These are phyloP conservation scores for Colletotrichum plurivorum DNA, from an alignment of 2,329 filamentous ascomycete species.

Conservation along the genomic window DNA sequence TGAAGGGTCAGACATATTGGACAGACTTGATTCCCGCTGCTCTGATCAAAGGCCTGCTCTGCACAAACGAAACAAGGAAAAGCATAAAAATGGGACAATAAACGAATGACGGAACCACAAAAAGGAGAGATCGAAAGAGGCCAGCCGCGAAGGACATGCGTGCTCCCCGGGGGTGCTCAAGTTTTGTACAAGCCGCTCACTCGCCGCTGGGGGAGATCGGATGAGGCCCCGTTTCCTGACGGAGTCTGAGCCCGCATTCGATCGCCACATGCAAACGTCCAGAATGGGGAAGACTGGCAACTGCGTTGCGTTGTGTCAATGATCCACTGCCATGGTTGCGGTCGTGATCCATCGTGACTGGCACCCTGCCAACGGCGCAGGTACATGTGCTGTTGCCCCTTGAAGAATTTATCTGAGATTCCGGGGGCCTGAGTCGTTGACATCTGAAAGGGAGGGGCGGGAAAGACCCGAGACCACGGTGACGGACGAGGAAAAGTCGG, in stretches of 20 bases:
- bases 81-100: background rate
- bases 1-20: slow-evolving; percentile 10
- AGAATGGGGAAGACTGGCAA: background rate
- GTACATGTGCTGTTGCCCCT: background rate
- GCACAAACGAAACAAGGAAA: slow-evolving; percentile 11
- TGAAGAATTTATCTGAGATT: slow-evolving; percentile 8
- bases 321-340: slow-evolving; percentile 13
- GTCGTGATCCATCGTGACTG: slow-evolving; percentile 15
- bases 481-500: background rate
- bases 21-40: background rate
- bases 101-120: background rate
- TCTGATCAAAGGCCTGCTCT: background rate
- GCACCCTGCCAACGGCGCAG: slow-evolving; percentile 10
- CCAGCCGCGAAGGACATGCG: background rate
- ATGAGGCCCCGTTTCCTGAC: background rate
- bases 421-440: slow-evolving; percentile 2
- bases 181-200: slow-evolving; percentile 8
- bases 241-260: background rate
- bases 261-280: slow-evolving; percentile 3
- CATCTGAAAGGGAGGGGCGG: background rate
- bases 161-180: background rate
- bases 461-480: slow-evolving; percentile 5
- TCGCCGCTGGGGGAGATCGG: background rate
- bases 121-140: background rate
- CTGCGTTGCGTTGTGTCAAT: too few relatives aligned